These are phyloP conservation scores for Apiotrichum porosum DNA, from an alignment of 1,284 basidiomycete species.

Conservation along the genomic window DNA sequence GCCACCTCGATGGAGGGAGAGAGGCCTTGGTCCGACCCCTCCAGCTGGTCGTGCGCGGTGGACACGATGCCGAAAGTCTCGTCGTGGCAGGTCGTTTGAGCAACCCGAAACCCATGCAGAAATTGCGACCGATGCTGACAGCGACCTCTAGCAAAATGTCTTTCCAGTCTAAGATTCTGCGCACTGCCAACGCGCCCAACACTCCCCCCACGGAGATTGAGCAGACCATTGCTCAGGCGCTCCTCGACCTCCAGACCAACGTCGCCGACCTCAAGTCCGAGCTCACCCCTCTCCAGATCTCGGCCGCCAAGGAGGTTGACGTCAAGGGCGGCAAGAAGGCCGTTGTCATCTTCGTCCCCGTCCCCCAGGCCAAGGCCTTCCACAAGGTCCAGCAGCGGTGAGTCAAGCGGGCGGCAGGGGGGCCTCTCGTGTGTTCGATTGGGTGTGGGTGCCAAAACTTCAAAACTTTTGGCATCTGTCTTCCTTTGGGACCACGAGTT, in stretches of 20 bases:
- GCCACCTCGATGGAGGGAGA: too few species aligned
- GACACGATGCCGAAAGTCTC: too few species aligned
- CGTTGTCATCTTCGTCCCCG: slow-evolving; percentile 96
- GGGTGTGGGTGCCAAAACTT: too few species aligned
- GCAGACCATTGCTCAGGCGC: slow-evolving; percentile 86
- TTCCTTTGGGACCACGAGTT: too few species aligned
- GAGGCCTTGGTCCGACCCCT: too few species aligned
- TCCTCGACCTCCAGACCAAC: slow-evolving; percentile 96
- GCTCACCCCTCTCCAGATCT: slow-evolving; percentile 93
- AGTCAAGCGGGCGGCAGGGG: slow-evolving; percentile 44
- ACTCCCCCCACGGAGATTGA: slow-evolving; percentile 89
- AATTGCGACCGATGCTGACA: too few species aligned
- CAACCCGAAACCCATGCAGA: too few species aligned
- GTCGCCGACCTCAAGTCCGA: slow-evolving; percentile 97
- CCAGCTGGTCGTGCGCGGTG: too few species aligned
- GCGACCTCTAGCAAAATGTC: slow-evolving; percentile 10
- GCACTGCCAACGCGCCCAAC: slow-evolving; percentile 81
- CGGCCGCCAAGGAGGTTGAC: slow-evolving; percentile 96
- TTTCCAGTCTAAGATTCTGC: slow-evolving; percentile 18
- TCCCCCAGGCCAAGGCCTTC: slow-evolving; percentile 97
- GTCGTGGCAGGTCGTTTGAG: too few species aligned
- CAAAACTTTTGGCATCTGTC: background rate
- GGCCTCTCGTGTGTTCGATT: too few species aligned
- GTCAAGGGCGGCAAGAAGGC: slow-evolving; percentile 99
- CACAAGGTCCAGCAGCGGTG: slow-evolving; percentile 97